These are phyloP conservation scores for Achaetomium macrosporum DNA, from an alignment of 2,329 filamentous ascomycete species.

Conservation along the genomic window DNA sequence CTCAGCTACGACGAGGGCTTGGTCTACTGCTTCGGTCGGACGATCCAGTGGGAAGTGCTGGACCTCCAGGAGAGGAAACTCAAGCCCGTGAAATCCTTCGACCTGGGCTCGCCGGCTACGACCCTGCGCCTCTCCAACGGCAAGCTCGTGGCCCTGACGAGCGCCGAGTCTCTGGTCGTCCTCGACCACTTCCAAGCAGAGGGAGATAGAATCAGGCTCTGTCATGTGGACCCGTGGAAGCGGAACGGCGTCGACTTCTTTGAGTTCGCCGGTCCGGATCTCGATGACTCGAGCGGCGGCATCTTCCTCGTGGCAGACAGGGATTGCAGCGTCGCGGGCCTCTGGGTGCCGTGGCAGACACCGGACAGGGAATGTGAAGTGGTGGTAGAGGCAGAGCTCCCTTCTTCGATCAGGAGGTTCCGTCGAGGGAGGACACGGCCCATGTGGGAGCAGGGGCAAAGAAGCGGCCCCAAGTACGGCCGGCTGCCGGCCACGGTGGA, in stretches of 20 bases:
- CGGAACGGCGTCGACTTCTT: conserved; percentile 43
- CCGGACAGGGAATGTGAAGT: conserved; percentile 38
- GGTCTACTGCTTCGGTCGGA: conserved; percentile 49
- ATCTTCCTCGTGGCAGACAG: conserved; percentile 45
- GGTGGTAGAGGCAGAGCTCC: conserved; percentile 53
- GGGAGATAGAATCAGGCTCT: conserved; percentile 32
- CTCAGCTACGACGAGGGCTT: conserved; percentile 50
- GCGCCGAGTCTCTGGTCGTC: conserved; percentile 49
- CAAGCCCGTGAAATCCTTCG: conserved; percentile 39
- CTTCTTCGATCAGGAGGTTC: conserved; percentile 52
- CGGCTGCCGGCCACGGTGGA: conserved; percentile 38
- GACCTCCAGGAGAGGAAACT: conserved; percentile 48
- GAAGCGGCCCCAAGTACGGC: conserved; percentile 34
- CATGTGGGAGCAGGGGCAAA: conserved; percentile 38
- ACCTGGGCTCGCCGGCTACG: conserved; percentile 49
- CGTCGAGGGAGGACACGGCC: conserved; percentile 48
- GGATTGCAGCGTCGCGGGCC: conserved; percentile 41
- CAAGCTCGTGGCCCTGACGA: conserved; percentile 48
- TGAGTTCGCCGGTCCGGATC: conserved; percentile 35
- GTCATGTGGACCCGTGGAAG: conserved; percentile 42
- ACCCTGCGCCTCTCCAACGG: conserved; percentile 43
- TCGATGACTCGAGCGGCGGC: conserved; percentile 27
- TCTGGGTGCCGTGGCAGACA: conserved; percentile 44
- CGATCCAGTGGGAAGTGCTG: conserved; percentile 52
- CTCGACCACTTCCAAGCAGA: conserved; percentile 41